Evolutionary conservation across 2,329 filamentous ascomycete genomes (phyloP).

Genomic region (Claviceps maximensis): DNA sequence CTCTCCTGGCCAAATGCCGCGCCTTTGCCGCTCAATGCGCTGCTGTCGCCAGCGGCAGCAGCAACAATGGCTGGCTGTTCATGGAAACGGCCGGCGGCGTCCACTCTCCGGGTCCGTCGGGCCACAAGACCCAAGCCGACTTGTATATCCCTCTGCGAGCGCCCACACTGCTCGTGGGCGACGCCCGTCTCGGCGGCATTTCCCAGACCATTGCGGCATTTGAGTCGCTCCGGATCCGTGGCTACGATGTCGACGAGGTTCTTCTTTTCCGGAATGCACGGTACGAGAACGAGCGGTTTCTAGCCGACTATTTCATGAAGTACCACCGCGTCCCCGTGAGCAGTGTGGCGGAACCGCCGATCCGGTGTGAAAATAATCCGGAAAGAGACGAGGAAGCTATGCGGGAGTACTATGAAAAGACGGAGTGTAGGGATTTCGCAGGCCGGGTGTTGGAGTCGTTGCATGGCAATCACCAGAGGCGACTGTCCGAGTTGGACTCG

Average conservation of each 20-base stretch:
- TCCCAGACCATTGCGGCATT: slow-evolving; percentile 68
- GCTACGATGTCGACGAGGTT: slow-evolving; percentile 61
- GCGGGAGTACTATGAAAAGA: slow-evolving; percentile 47
- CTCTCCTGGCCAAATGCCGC: slow-evolving; percentile 29
- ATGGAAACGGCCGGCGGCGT: slow-evolving; percentile 76
- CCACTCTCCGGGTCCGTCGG: slow-evolving; percentile 64
- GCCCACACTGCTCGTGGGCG: slow-evolving; percentile 61
- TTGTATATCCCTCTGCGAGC: slow-evolving; percentile 62
- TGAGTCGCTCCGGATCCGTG: slow-evolving; percentile 64
- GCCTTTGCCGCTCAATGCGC: slow-evolving; percentile 31
- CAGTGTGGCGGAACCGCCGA: slow-evolving; percentile 47
- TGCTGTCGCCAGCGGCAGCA: slow-evolving; percentile 23
- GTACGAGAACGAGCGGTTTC: slow-evolving; percentile 56
- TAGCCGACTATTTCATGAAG: slow-evolving; percentile 52
- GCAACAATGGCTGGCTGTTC: slow-evolving; percentile 47
- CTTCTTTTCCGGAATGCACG: slow-evolving; percentile 53
- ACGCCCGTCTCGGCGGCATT: slow-evolving; percentile 66
- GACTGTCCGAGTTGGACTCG: slow-evolving; percentile 44
- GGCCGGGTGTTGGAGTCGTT: slow-evolving; percentile 36
- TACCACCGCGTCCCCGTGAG: slow-evolving; percentile 43
- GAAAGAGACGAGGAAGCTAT: slow-evolving; percentile 43
- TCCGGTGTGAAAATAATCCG: slow-evolving; percentile 21
- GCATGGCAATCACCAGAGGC: slow-evolving; percentile 35
- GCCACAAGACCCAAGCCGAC: slow-evolving; percentile 58
- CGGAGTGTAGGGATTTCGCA: slow-evolving; percentile 26